Base-by-base conservation (phyloP, 176 grass and related monocot genomes). In the Themeda triandra region DNA sequence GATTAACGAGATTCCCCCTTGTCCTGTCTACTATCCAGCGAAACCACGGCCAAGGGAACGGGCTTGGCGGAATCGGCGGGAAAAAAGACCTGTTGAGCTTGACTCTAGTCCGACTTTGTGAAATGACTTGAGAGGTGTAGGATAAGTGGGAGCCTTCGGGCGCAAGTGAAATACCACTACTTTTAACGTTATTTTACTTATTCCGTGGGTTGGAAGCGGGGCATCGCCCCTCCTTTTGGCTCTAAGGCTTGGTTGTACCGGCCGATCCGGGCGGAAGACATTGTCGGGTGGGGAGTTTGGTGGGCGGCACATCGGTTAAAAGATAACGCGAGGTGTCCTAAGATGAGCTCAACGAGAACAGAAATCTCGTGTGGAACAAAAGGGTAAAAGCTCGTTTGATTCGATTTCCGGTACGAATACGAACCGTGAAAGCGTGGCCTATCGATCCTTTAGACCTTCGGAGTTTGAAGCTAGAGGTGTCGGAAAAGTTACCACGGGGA, bases 141-240 rank as follows among this genome's bases (percentile, higher is more conserved):
- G 45, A 75, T 75, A 75, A 75, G 72, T 75, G 45, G 72, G 72
- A 75, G 45, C 72, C 28, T 2, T 32, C 3, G 36, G 91, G 75
- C 48, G 48, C 83, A 87, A 89, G 83, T 92, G 84, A 92, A 92
- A 92, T 92, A 89, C 84, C 87, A 87, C 91, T 92, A 92, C 87
- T 89, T 87, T 92, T 87, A 92, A 87, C 80, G 76, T 90, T 92
- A 89, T 92, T 92, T 92, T 87, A 92, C 91, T 90, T 92, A 89
- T 89, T 92, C 75, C 63, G 75, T 78, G 44, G 19, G 83, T 77
- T 64, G 48, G 73, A 78, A 86, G 72, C 62, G 82, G 62, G 82
- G 73, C 71, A 42, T 17, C 10, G 56, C 75, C 75, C 75, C 75
- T 78, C 75, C 18, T 77, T 77, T 77, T 77, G 75, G 53, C 75